These are phyloP conservation scores for Trichoderma afroharzianum DNA, from an alignment of 2,329 filamentous ascomycete genomes.

Conservation along the genomic window DNA sequence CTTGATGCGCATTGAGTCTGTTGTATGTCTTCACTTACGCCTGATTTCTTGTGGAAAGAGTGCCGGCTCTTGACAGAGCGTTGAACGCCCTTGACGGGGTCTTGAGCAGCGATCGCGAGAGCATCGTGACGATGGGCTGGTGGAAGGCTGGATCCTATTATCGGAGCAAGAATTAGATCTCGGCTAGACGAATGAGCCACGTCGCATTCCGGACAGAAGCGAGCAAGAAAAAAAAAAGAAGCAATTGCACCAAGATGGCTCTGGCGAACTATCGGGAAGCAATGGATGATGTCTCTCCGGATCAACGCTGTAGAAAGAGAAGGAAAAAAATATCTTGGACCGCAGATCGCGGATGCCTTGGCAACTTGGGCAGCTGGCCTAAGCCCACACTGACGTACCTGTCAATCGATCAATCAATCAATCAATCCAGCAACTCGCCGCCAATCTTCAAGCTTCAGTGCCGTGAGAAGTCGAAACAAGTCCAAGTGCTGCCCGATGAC, in stretches of 20 bases:
- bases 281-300: not conserved
- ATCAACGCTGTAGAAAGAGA: too few species aligned
- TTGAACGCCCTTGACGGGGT: constrained; percentile 15
- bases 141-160: not conserved
- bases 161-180: not conserved
- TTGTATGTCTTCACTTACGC: constrained; percentile 14
- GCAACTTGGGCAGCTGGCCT: not conserved
- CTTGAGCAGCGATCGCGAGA: constrained; percentile 21
- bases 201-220: not conserved
- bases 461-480: not conserved
- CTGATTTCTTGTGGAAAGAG: constrained; percentile 18
- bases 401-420: not conserved
- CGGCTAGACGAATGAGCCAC: not conserved
- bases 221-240: not conserved
- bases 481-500: not conserved
- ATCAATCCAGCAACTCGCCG: not conserved
- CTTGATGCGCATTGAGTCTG: not conserved
- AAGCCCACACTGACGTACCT: not conserved
- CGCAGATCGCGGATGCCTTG: not conserved
- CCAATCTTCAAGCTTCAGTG: not conserved
- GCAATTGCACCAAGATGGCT: not conserved
- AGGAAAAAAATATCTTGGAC: not conserved
- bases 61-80: constrained; percentile 19
- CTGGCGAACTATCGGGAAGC: not conserved
- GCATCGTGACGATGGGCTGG: constrained; percentile 19